phyloP scores from a whole-genome alignment of 257 asterid genomes.

The Osmanthus fragrans region DNA sequence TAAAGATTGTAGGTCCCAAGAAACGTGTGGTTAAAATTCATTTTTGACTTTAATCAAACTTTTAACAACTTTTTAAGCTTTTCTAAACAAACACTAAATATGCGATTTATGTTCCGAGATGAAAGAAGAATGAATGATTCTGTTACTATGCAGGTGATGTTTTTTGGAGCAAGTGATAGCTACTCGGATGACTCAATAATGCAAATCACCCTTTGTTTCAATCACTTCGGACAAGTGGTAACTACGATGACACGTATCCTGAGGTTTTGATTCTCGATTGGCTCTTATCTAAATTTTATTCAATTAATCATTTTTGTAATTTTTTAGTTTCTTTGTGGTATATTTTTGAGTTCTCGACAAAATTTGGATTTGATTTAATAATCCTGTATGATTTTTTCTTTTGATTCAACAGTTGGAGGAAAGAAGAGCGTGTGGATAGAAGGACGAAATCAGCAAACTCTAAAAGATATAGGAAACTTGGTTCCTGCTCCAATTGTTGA shows the following conservation, averaged over 20 bases:
- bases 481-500: slow-evolving; percentile 31
- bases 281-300: neutral
- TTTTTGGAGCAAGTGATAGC: slow-evolving; percentile 58
- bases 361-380: neutral
- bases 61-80: too few relatives aligned
- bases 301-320: neutral
- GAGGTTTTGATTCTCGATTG: too few relatives aligned
- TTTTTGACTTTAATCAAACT: too few relatives aligned
- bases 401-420: slow-evolving; percentile 19
- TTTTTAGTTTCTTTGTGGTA: too few relatives aligned
- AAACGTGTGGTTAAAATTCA: too few relatives aligned
- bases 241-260: too few relatives aligned
- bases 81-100: neutral
- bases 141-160: slow-evolving; percentile 40
- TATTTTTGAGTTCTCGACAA: too few relatives aligned
- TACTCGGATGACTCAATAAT: slow-evolving; percentile 39
- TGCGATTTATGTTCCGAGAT: neutral
- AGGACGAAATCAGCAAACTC: neutral
- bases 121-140: neutral
- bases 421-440: slow-evolving; percentile 32
- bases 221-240: slow-evolving; percentile 52
- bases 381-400: neutral
- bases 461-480: neutral
- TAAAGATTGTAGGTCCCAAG: too few relatives aligned
- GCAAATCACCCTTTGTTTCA: slow-evolving; percentile 69